Conservation (phyloP, 305 asterid genomes). For the Salvia sclarea region DNA sequence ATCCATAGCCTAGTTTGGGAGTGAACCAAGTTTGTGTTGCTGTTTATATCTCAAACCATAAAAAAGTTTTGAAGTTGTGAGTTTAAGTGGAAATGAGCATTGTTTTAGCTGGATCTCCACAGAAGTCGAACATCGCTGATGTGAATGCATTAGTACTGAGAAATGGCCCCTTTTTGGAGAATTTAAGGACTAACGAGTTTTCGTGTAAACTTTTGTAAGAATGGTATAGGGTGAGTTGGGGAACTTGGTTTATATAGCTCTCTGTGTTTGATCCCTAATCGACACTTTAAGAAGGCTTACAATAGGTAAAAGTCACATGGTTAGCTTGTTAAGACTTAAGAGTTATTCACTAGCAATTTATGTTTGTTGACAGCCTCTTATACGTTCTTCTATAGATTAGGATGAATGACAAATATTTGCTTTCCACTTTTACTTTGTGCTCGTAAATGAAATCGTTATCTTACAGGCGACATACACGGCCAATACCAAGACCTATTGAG, state of each 20-base stretch:
- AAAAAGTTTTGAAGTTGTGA: neutral
- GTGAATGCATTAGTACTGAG: neutral
- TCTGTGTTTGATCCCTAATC: neutral
- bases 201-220: neutral
- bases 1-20: neutral
- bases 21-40: neutral
- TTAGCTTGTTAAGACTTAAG: neutral
- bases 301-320: neutral
- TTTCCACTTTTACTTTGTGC: conserved; percentile 8
- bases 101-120: neutral
- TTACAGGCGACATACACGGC: conserved; percentile 83
- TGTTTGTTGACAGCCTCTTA: neutral
- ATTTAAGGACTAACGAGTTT: neutral
- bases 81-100: too few relatives aligned
- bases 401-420: too few relatives aligned
- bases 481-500: conserved; percentile 80
- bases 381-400: too few relatives aligned
- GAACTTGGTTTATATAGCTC: conserved; percentile 6
- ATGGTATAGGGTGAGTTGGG: neutral
- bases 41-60: neutral
- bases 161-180: neutral
- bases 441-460: conserved; percentile 16
- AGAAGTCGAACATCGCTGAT: neutral
- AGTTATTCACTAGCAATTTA: neutral
- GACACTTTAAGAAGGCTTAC: neutral